A percentile compares a stretch with the other conserved stretches of the same genome.
These are phyloP conservation scores for Brassica rapa DNA, from an alignment of 345 rosid genomes.

Conservation along the genomic window DNA sequence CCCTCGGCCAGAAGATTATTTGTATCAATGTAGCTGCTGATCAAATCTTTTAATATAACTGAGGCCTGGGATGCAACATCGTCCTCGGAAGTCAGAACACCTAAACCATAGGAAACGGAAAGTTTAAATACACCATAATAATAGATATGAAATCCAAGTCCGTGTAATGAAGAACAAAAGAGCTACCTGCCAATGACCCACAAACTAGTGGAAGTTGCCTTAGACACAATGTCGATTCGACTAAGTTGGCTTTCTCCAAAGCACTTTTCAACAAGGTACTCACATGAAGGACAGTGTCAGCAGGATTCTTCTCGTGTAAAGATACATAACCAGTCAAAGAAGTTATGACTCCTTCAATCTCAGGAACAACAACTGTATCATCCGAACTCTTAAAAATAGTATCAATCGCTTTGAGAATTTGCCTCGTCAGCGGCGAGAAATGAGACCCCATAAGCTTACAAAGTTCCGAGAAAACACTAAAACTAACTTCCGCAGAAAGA, in stretches of 20 bases:
- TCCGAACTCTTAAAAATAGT: conserved; percentile 51
- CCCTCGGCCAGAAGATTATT: conserved; percentile 36
- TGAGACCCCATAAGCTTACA: conserved; percentile 53
- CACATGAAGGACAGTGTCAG: conserved; percentile 62
- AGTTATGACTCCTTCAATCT: conserved; percentile 48
- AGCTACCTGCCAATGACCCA: conserved; percentile 55
- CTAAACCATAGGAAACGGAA: conserved; percentile 44
- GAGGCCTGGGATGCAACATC: conserved; percentile 62
- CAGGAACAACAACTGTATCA: conserved; percentile 48
- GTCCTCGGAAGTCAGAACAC: conserved; percentile 60
- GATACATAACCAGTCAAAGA: conserved; percentile 63
- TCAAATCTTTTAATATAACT: conserved; percentile 59
- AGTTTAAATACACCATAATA: background rate
- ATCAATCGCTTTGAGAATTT: conserved; percentile 59
- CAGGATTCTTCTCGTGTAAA: conserved; percentile 53
- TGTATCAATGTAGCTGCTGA: conserved; percentile 48
- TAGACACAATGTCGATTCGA: conserved; percentile 49
- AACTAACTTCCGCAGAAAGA: conserved; percentile 55
- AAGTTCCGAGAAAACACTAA: conserved; percentile 51
- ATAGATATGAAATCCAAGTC: background rate
- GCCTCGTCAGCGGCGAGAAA: conserved; percentile 62
- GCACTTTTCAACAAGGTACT: conserved; percentile 54
- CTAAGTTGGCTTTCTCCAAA: conserved; percentile 48
- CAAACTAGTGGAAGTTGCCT: conserved; percentile 56
- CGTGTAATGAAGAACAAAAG: conserved; percentile 1